These are phyloP conservation scores for Mycena capillaripes DNA, from an alignment of 768 basidiomycete species.

Conservation along the genomic window DNA sequence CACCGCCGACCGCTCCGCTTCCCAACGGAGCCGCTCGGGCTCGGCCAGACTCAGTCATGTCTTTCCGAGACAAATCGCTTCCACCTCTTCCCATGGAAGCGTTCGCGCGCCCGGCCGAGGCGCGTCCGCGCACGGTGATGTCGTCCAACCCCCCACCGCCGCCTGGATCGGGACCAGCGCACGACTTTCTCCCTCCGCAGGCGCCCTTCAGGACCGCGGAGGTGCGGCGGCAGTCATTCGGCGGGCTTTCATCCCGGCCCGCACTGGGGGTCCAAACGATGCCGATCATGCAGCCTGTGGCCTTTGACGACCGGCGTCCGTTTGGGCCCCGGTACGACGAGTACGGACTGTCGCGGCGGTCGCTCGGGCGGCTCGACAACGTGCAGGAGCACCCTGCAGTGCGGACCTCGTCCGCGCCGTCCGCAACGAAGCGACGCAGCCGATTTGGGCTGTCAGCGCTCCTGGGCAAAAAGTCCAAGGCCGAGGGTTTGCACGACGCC, in stretches of 20 bases:
- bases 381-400: conserved; percentile 46
- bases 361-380: conserved; percentile 62
- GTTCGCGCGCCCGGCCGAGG: conserved; percentile 58
- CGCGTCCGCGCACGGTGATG: conserved; percentile 76
- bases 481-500: conserved; percentile 37
- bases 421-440: conserved; percentile 74
- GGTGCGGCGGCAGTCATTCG: conserved; percentile 80
- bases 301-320: conserved; percentile 51
- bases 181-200: conserved; percentile 72
- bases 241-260: conserved; percentile 73
- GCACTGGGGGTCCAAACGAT: conserved; percentile 66
- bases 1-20: conserved; percentile 41
- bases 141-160: conserved; percentile 69
- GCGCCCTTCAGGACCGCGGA: conserved; percentile 74
- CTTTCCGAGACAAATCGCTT: conserved; percentile 75
- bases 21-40: conserved; percentile 40
- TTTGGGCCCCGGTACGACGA: conserved; percentile 72
- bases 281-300: conserved; percentile 54
- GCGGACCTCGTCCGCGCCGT: conserved; percentile 48
- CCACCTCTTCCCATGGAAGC: conserved; percentile 79
- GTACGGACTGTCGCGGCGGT: conserved; percentile 77
- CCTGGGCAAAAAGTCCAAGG: conserved; percentile 66
- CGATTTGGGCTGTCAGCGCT: conserved; percentile 78
- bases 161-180: conserved; percentile 57
- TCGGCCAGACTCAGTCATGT: conserved; percentile 39